Evolutionary conservation across 352 stramenopile genomes (phyloP).

Genomic region (Aphanomyces invadans): DNA sequence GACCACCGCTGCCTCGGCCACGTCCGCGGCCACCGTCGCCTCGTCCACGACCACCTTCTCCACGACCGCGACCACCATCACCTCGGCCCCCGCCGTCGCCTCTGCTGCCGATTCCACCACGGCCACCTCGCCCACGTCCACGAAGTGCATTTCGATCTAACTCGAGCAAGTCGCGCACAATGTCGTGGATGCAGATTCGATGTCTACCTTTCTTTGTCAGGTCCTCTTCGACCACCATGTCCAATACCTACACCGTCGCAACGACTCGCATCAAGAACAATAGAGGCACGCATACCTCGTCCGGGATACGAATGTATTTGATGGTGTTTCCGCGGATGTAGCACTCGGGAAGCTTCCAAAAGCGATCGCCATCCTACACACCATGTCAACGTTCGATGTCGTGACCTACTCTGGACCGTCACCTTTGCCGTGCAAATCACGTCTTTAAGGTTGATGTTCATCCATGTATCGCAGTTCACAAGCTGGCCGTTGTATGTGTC

Average conservation of each 20-base stretch:
- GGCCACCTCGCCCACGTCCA: constrained; percentile 59
- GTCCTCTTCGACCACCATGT: constrained; percentile 93
- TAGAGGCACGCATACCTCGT: constrained; percentile 65
- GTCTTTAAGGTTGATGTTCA: constrained; percentile 99
- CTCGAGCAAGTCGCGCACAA: constrained; percentile 14
- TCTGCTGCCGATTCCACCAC: constrained; percentile 37
- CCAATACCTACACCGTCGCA: constrained; percentile 58
- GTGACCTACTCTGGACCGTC: background rate
- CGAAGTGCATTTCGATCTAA: constrained; percentile 64
- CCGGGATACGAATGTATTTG: constrained; percentile 98
- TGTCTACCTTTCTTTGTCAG: constrained; percentile 62
- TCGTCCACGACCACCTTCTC: constrained; percentile 33
- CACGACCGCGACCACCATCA: constrained; percentile 35
- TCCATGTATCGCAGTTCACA: constrained; percentile 97
- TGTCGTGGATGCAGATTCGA: constrained; percentile 10
- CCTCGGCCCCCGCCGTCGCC: constrained; percentile 34
- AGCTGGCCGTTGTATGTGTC: constrained; percentile 98
- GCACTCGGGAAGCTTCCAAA: constrained; percentile 97
- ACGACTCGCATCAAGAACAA: background rate
- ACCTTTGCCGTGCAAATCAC: constrained; percentile 98
- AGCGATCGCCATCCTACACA: constrained; percentile 90
- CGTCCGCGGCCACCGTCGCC: constrained; percentile 23
- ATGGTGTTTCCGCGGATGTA: constrained; percentile 98
- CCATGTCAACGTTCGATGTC: too few relatives aligned
- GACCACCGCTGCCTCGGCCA: constrained; percentile 12